Percentiles rank a stretch among this genome's conserved stretches.
Conservation (phyloP, 106 monocot species). For the Phalaenopsis equestris region DNA sequence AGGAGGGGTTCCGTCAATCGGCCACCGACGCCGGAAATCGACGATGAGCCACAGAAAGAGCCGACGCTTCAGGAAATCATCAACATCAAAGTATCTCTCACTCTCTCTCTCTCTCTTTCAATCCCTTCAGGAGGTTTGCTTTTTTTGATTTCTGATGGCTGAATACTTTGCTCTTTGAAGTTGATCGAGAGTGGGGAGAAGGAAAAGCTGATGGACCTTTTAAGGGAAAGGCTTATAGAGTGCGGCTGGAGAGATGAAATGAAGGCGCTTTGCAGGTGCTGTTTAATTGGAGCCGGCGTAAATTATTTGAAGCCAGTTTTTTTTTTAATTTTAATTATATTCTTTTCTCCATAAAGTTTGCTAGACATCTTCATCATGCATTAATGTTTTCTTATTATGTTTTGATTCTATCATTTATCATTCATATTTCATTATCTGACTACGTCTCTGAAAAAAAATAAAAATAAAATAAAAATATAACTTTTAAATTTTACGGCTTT, state of each 20-base stretch:
- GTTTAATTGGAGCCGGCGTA: neutral
- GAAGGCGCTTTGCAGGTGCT: constrained; percentile 90
- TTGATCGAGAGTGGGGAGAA: constrained; percentile 96
- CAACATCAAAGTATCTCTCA: constrained; percentile 71
- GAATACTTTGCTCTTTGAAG: constrained; percentile 30
- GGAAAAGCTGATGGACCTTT: constrained; percentile 97
- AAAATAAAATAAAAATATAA: neutral
- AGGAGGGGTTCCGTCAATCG: constrained; percentile 93
- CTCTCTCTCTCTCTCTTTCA: neutral
- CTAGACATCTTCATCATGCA: neutral
- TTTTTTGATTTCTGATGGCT: neutral
- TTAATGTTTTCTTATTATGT: neutral
- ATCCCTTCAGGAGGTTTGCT: neutral
- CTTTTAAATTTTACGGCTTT: neutral
- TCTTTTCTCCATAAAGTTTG: neutral
- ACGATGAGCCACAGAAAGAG: constrained; percentile 47
- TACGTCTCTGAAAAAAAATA: neutral
- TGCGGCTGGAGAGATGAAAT: constrained; percentile 98
- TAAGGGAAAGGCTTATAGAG: constrained; percentile 85
- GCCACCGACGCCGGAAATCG: constrained; percentile 78
- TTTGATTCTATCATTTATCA: neutral
- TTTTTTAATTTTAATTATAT: neutral
- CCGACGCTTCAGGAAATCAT: constrained; percentile 78
- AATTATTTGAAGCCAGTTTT: neutral
- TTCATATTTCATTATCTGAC: neutral